These are phyloP conservation scores for Adansonia grandidieri DNA, from an alignment of 441 rosid species.

Conservation along the genomic window DNA sequence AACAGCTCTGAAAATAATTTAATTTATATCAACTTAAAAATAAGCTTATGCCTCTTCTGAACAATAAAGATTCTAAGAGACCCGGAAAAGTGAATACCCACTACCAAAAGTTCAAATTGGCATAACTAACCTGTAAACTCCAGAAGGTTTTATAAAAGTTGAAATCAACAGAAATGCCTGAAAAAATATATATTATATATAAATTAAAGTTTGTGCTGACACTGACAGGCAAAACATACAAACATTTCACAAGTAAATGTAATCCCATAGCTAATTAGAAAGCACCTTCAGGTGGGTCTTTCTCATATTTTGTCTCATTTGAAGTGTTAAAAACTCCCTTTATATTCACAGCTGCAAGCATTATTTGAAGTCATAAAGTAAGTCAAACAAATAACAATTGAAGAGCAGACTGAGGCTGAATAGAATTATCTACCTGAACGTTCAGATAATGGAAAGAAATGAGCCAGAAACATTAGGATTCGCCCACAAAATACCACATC, in stretches of 20 bases:
- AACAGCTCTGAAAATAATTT: not conserved
- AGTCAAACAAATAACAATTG: constrained; percentile 15
- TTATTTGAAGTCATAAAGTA: constrained; percentile 28
- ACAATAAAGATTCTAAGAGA: not conserved
- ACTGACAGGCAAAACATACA: constrained; percentile 18
- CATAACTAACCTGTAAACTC: constrained; percentile 86
- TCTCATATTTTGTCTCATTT: constrained; percentile 92
- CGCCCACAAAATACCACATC: constrained; percentile 98
- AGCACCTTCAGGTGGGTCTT: constrained; percentile 86
- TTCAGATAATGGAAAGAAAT: constrained; percentile 92
- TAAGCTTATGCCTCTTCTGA: not conserved
- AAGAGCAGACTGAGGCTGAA: constrained; percentile 21
- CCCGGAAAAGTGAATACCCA: not conserved
- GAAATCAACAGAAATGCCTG: constrained; percentile 90
- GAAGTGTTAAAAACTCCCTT: constrained; percentile 97
- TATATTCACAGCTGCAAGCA: constrained; percentile 89
- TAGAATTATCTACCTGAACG: constrained; percentile 73
- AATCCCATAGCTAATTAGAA: constrained; percentile 20
- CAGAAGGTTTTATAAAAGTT: constrained; percentile 95
- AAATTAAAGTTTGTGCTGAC: constrained; percentile 7
- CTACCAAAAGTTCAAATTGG: constrained; percentile 9
- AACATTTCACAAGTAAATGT: constrained; percentile 20
- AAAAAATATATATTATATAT: constrained; percentile 19
- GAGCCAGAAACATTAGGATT: constrained; percentile 95
- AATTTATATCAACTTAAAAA: not conserved